phyloP scores from a whole-genome alignment of 2,329 filamentous ascomycete genomes.

The Apiospora arundinis region DNA sequence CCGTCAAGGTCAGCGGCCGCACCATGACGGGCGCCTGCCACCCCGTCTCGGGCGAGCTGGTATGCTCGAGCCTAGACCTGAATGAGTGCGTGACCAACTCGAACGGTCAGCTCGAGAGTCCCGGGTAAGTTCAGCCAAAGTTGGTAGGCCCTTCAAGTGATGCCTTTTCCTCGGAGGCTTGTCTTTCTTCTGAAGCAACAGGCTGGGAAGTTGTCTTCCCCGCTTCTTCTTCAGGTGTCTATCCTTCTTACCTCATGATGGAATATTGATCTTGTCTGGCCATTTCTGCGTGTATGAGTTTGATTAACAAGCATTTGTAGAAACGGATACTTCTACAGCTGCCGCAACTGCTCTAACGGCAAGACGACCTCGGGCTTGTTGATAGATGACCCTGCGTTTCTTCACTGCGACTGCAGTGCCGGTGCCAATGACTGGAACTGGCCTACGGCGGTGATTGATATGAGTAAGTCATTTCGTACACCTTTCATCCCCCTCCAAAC shows the following conservation, averaged over 20 bases:
- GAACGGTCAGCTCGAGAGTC: background rate
- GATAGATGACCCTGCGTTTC: background rate
- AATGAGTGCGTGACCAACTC: background rate
- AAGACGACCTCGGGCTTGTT: conserved; percentile 8
- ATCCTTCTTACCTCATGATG: too few relatives aligned
- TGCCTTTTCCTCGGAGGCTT: background rate
- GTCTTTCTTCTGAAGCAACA: background rate
- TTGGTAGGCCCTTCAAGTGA: background rate
- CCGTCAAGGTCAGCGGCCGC: conserved; percentile 1
- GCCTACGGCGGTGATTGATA: conserved; percentile 6
- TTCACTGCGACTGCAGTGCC: conserved; percentile 8
- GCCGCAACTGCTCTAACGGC: conserved; percentile 6
- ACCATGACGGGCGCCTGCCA: conserved; percentile 10
- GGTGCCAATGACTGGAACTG: background rate
- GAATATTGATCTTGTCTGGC: too few relatives aligned
- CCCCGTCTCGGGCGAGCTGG: background rate
- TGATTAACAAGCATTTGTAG: background rate
- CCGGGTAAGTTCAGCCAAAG: background rate
- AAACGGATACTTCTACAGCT: conserved; percentile 11
- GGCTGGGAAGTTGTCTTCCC: too few relatives aligned
- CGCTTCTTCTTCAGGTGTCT: too few relatives aligned
- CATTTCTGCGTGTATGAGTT: background rate
- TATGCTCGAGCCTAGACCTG: background rate
- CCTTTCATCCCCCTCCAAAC: background rate
- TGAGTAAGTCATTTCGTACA: background rate